Evolutionary conservation across 306 rosid genomes (phyloP), one percentile per base, ranked within the genome.

Genomic region (Hippophae rhamnoides): DNA sequence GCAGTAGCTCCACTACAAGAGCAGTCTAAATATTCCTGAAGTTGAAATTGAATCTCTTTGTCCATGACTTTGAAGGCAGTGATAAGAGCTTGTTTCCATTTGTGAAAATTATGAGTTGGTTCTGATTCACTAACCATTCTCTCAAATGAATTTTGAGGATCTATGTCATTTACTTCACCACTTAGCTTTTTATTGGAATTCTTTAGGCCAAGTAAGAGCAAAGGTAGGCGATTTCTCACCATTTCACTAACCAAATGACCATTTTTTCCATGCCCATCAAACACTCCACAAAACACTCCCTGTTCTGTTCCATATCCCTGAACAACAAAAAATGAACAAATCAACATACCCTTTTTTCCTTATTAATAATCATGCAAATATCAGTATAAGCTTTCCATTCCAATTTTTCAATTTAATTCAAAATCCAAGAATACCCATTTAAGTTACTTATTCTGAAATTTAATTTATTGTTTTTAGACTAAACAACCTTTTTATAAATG

Each of bases 251-350:
- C 89, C 52, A 41, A n/a, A 55, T 74, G 90, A 49, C 97, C 97
- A 58, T 77, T 71, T 63, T 14, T 66, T 60, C 97, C 97, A 79
- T 85, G 97, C 40, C 97, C 97, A 68, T 89, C 95, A 72, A 83
- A 83, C 13, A 86, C 95, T 9, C 95, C 95, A 61, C 84, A 70
- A 55, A 77, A 74, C 47, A 69, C 62, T 50, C 72, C 80, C 61
- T 59, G 79, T 68, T 67, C 69, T 13, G 1, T 64, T 55, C 83
- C 88, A 67, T 68, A 83, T 47, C 72, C 90, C 96, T 89, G 67
- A 18, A 41, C 14, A 58, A 42, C 10, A 48, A 52, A 6, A 7
- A 7, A 7, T 2, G 9, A 23, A 58, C 11, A 41, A 18, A 18
- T 18, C 23, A 18, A 18, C 23, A 1, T 18, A 18, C 23, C 23